phyloP scores from a whole-genome alignment of 176 grass and related monocot species.

The Alopecurus myosuroides region DNA sequence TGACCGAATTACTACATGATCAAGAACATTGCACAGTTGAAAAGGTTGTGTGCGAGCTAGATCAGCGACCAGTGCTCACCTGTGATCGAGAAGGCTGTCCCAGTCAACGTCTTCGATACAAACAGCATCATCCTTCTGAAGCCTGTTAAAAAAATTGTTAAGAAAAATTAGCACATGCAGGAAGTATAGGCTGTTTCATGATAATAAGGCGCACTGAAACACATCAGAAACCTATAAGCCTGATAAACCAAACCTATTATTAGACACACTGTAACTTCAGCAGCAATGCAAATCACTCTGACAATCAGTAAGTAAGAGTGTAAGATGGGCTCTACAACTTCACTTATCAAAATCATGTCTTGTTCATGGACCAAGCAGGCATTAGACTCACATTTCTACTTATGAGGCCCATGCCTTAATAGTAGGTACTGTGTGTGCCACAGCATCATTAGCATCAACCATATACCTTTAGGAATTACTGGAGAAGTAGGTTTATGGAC shows the following conservation, averaged over 20 bases:
- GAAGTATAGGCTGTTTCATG: not conserved
- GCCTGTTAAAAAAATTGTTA: too few relatives aligned
- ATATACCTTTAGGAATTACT: not conserved
- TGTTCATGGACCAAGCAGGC: not conserved
- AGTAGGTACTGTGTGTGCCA: not conserved
- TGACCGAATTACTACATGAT: not conserved
- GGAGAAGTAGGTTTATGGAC: not conserved
- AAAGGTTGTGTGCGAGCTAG: slow-evolving; percentile 8
- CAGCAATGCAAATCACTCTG: not conserved
- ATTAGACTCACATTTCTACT: not conserved
- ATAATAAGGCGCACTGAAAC: slow-evolving; percentile 7
- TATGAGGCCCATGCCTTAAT: not conserved
- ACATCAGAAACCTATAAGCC: not conserved
- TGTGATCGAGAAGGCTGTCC: slow-evolving; percentile 78
- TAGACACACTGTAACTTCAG: not conserved
- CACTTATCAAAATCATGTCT: slow-evolving; percentile 8
- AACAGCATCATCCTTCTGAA: slow-evolving; percentile 53
- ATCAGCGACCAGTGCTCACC: slow-evolving; percentile 32
- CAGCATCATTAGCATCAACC: not conserved
- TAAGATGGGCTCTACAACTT: not conserved
- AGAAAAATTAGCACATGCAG: slow-evolving; percentile 9
- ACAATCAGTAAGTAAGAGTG: not conserved
- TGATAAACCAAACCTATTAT: not conserved
- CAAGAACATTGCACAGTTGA: not conserved
- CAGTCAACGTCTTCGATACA: slow-evolving; percentile 86